phyloP scores from a whole-genome alignment of 257 asterid genomes.

The Vinca minor region DNA sequence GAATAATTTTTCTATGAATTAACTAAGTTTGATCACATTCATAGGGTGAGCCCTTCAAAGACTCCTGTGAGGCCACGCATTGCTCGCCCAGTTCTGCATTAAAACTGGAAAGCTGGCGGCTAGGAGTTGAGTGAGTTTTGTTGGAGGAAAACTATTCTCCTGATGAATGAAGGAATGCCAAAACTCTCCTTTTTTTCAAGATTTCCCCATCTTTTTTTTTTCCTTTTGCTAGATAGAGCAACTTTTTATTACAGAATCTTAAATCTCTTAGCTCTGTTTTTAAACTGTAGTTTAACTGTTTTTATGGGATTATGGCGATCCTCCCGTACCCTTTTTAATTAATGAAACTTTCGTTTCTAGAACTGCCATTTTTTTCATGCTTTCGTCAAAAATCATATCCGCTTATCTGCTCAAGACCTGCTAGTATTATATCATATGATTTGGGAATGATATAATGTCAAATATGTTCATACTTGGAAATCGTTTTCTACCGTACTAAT shows the following conservation, averaged over 20 bases:
- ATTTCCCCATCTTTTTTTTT: conserved; percentile 21
- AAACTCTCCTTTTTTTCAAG: conserved; percentile 26
- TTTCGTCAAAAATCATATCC: no score
- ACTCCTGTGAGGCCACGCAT: conserved; percentile 89
- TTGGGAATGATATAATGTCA: background rate
- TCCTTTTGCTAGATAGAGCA: conserved; percentile 29
- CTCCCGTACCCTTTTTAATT: conserved; percentile 10
- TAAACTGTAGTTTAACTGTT: conserved; percentile 19
- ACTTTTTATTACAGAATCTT: conserved; percentile 16
- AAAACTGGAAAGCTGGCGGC: conserved; percentile 1
- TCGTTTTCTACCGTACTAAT: no score
- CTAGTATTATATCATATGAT: background rate
- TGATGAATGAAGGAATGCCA: conserved; percentile 30
- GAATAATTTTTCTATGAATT: background rate
- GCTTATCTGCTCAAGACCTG: background rate
- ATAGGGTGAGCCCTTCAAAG: conserved; percentile 97
- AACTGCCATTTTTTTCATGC: no score
- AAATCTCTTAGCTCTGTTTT: conserved; percentile 19
- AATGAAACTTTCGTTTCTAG: conserved; percentile 7
- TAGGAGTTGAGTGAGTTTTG: conserved; percentile 27
- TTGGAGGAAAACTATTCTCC: conserved; percentile 29
- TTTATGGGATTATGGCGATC: conserved; percentile 18
- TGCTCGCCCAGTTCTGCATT: conserved; percentile 40
- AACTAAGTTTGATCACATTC: conserved; percentile 5
- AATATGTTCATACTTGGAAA: background rate